phyloP scores from a whole-genome alignment of 805 yeast species.

The Tetrapisispora fleetii region DNA sequence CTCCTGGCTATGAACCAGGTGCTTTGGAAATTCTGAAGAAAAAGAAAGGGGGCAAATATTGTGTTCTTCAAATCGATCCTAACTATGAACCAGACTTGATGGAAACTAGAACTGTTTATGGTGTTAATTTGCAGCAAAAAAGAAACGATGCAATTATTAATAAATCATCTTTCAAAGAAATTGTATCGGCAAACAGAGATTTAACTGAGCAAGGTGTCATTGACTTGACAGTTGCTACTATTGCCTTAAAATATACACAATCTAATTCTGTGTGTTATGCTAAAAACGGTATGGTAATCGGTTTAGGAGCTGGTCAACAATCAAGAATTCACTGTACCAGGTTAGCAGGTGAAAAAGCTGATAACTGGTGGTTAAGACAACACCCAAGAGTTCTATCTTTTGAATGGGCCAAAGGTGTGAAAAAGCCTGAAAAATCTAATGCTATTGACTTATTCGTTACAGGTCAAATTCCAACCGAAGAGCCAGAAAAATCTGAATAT shows the following conservation, averaged over 20 bases:
- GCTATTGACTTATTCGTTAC: conserved; percentile 94
- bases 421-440: conserved; percentile 97
- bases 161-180: conserved; percentile 81
- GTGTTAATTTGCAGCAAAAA: conserved; percentile 90
- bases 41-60: conserved; percentile 96
- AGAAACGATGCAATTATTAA: conserved; percentile 96
- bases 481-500: conserved; percentile 89
- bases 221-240: conserved; percentile 94
- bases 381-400: conserved; percentile 88
- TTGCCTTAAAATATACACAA: conserved; percentile 95
- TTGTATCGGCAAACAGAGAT: conserved; percentile 76
- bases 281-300: conserved; percentile 98
- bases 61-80: conserved; percentile 93
- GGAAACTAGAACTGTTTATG: conserved; percentile 94
- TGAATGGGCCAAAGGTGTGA: conserved; percentile 96
- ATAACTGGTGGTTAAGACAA: conserved; percentile 99
- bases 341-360: conserved; percentile 98
- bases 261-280: conserved; percentile 98
- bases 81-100: conserved; percentile 69
- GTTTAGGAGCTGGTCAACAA: conserved; percentile 99
- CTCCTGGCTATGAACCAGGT: conserved; percentile 91
- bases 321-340: conserved; percentile 98
- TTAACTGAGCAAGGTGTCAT: conserved; percentile 86
- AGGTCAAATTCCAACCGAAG: conserved; percentile 79
- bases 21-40: conserved; percentile 80